Conservation (phyloP, 129 eudicot genomes). For the Ambrosia trifida region DNA sequence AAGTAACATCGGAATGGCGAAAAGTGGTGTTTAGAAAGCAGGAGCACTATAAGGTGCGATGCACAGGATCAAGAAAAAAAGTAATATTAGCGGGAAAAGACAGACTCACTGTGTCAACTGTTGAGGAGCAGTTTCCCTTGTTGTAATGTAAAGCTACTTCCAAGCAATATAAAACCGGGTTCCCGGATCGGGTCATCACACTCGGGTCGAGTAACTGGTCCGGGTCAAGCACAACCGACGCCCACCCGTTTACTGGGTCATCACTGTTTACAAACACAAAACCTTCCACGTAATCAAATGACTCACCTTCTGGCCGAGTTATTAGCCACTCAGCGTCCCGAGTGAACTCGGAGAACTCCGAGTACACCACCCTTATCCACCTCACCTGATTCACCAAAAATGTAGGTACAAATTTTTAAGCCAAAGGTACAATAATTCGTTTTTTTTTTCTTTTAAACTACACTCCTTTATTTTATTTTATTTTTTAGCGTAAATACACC, state of each 20-base stretch:
- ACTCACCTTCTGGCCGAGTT: slow-evolving; percentile 47
- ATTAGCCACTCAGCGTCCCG: slow-evolving; percentile 77
- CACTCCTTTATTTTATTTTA: no score
- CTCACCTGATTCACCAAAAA: slow-evolving; percentile 59
- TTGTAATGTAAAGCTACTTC: slow-evolving; percentile 78
- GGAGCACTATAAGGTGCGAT: slow-evolving; percentile 29
- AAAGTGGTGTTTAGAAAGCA: slow-evolving; percentile 26
- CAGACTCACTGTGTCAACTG: slow-evolving; percentile 59
- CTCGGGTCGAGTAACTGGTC: slow-evolving; percentile 58
- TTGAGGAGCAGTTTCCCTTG: slow-evolving; percentile 42
- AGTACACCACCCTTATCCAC: slow-evolving; percentile 90
- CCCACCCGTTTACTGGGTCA: slow-evolving; percentile 91
- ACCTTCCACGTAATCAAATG: slow-evolving; percentile 89
- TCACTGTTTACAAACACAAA: slow-evolving; percentile 77
- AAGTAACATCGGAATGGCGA: slow-evolving; percentile 34
- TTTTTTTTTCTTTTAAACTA: no score
- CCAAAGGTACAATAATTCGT: slow-evolving; percentile 19
- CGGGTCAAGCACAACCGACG: slow-evolving; percentile 57
- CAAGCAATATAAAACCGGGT: slow-evolving; percentile 72
- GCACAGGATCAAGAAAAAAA: slow-evolving; percentile 20
- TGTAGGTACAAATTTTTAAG: slow-evolving; percentile 8
- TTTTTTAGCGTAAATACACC: no score
- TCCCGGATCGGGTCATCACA: slow-evolving; percentile 36
- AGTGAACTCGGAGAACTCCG: slow-evolving; percentile 74
- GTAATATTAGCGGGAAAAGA: slow-evolving; percentile 16